A percentile compares a stretch with the other conserved stretches of the same genome.
Conservation (phyloP, 495 filamentous ascomycete species). For the Penicillium flavigenum region DNA sequence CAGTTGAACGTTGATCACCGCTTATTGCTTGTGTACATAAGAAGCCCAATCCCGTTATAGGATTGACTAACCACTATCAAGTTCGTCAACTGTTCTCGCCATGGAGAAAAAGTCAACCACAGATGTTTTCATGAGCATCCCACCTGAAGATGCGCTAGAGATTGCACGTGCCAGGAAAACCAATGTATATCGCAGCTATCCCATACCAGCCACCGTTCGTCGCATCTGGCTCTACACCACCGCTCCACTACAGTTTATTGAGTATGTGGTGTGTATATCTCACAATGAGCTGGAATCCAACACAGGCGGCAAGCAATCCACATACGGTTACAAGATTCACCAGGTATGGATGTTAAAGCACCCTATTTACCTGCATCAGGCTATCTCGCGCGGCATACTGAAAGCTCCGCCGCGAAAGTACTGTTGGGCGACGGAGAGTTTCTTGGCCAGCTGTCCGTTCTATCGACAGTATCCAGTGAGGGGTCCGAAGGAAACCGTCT, state of each 20-base stretch:
- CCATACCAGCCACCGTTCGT: background rate
- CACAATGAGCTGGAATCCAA: background rate
- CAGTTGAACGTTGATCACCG: background rate
- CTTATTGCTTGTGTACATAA: background rate
- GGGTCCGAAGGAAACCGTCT: background rate
- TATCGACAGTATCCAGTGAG: constrained; percentile 1
- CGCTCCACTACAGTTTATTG: background rate
- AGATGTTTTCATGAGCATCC: constrained; percentile 4
- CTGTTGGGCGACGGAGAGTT: background rate
- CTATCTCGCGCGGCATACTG: background rate
- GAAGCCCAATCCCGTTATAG: background rate
- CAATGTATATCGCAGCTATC: constrained; percentile 2
- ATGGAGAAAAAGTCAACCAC: constrained; percentile 3
- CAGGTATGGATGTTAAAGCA: constrained; percentile 8
- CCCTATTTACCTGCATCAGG: background rate
- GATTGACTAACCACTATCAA: background rate
- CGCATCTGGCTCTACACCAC: constrained; percentile 7
- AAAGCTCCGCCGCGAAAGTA: background rate
- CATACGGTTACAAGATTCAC: background rate
- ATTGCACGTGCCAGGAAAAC: background rate
- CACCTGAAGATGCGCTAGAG: background rate
- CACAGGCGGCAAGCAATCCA: too few species aligned
- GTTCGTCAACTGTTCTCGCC: background rate
- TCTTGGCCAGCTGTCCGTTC: background rate
- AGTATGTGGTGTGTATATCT: constrained; percentile 8